These are phyloP conservation scores for Scedosporium dehoogii DNA, from an alignment of 2,329 filamentous ascomycete genomes.

Conservation along the genomic window DNA sequence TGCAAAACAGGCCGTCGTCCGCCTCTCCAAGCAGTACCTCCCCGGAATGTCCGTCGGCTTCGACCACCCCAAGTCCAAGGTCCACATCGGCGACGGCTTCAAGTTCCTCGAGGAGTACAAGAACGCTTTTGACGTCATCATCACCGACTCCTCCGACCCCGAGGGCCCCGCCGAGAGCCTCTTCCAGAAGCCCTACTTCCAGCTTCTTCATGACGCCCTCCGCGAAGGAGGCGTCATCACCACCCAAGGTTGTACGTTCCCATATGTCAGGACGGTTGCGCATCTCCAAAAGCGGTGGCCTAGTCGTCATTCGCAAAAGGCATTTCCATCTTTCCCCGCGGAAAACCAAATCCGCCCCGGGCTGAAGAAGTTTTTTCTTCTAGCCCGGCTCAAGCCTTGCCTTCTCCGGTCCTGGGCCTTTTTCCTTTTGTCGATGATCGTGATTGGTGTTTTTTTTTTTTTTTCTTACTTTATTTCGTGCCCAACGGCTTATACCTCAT, in stretches of 20 bases:
- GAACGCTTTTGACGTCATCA: conserved; percentile 98
- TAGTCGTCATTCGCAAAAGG: not conserved
- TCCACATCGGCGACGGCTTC: conserved; percentile 94
- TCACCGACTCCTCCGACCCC: conserved; percentile 96
- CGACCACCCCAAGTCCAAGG: conserved; percentile 85
- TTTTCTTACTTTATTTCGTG: not conserved
- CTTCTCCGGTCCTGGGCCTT: conserved; percentile 9
- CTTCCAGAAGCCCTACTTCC: conserved; percentile 98
- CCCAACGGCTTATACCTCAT: conserved; percentile 1
- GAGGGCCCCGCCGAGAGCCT: conserved; percentile 93
- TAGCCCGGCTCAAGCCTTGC: conserved; percentile 2
- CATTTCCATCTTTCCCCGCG: not conserved
- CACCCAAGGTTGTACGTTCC: conserved; percentile 99
- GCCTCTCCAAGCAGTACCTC: conserved; percentile 96
- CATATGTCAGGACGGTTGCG: conserved; percentile 32
- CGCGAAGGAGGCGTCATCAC: conserved; percentile 95
- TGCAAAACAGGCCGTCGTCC: conserved; percentile 67
- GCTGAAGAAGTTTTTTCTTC: not conserved
- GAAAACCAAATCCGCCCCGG: not conserved
- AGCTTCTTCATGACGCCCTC: conserved; percentile 82
- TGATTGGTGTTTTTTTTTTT: not conserved
- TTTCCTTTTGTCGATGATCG: conserved; percentile 5
- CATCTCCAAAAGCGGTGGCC: not conserved
- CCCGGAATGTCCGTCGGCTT: conserved; percentile 90
- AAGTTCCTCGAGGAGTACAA: conserved; percentile 96